Conservation (phyloP, 495 filamentous ascomycete species). For the Pseudoneurospora amorphoporcata region DNA sequence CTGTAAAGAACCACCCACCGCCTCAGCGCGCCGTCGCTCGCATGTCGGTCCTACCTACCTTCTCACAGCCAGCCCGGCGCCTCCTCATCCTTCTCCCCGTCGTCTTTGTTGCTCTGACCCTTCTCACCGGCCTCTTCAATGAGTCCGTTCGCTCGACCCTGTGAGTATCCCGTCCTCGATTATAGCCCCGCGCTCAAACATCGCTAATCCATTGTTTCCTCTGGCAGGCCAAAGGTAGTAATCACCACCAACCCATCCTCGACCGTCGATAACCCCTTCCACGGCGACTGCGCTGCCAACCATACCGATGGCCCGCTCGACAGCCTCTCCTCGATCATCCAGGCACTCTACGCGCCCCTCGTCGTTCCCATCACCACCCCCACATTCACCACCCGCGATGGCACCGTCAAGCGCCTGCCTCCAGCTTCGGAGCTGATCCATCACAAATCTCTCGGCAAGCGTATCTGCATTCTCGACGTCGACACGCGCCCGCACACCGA, state of each 20-base stretch:
- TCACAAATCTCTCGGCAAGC: constrained; percentile 19
- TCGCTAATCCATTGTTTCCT: neutral
- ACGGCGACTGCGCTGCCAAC: neutral
- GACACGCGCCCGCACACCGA: constrained; percentile 27
- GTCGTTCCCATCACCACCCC: constrained; percentile 17
- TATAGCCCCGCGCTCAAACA: neutral
- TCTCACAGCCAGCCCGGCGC: constrained; percentile 19
- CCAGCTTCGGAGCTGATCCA: constrained; percentile 12
- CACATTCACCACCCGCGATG: constrained; percentile 15
- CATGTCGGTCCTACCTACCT: constrained; percentile 11
- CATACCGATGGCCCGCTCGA: constrained; percentile 1
- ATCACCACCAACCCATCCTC: neutral
- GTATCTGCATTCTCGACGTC: constrained; percentile 31
- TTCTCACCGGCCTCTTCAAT: constrained; percentile 11
- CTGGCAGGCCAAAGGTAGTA: constrained; percentile 13
- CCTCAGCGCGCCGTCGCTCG: neutral
- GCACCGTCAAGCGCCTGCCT: constrained; percentile 14
- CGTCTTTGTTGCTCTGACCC: constrained; percentile 5
- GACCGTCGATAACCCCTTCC: neutral
- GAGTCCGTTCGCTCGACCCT: constrained; percentile 11
- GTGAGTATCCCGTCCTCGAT: constrained; percentile 3
- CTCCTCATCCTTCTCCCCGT: constrained; percentile 10
- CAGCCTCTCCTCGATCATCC: constrained; percentile 11
- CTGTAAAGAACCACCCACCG: neutral
- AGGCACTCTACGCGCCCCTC: constrained; percentile 16